Evolutionary conservation across 345 rosid species (phyloP), one percentile per base, ranked within the genome.

Genomic region (Boechera retrofracta): DNA sequence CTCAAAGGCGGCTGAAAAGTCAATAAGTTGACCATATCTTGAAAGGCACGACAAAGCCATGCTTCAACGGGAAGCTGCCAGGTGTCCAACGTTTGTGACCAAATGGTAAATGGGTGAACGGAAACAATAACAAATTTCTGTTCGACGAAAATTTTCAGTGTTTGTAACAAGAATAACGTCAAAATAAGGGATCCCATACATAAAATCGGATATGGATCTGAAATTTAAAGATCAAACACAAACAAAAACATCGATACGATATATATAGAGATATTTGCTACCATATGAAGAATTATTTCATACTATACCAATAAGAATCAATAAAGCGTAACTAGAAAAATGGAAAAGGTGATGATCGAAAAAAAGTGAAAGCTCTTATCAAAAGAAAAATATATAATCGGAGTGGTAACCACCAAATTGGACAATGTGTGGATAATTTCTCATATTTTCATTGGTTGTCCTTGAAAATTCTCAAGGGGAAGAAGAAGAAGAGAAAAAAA

Each of bases 31-130:
- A 77, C 81, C 55, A 64, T 56, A 77, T 77, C 80, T 47, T 45
- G 7, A 71, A 71, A 71, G n/a, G 44, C 76, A 77, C 76, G 76
- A 64, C 59, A 55, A 64, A 71, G 13, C 38, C 47, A 71, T 71
- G 81, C 26, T 77, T 47, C 76, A 77, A 71, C 80, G 33, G 72
- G 80, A 71, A 71, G 66, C 60, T 55, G 80, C 76, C 80, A 77
- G 32, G 76, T 77, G 80, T 77, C 65, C 21, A 32, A 49, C 33
- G 6, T 18, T 48, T 57, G 64, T 57, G 42, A 67, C 24, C 41
- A 69, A 45, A 76, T 61, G 18, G 41, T 52, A 51, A 67, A 67
- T 35, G 64, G 29, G 64, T 38, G 28, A 47, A 44, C 5, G 6
- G 4, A 18, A 49, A 13, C 29, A 7, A 39, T 6, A 24, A 24